Evolutionary conservation across 108 stramenopile genomes (phyloP).

Genomic region (Cyclotella choctawhatcheeana): DNA sequence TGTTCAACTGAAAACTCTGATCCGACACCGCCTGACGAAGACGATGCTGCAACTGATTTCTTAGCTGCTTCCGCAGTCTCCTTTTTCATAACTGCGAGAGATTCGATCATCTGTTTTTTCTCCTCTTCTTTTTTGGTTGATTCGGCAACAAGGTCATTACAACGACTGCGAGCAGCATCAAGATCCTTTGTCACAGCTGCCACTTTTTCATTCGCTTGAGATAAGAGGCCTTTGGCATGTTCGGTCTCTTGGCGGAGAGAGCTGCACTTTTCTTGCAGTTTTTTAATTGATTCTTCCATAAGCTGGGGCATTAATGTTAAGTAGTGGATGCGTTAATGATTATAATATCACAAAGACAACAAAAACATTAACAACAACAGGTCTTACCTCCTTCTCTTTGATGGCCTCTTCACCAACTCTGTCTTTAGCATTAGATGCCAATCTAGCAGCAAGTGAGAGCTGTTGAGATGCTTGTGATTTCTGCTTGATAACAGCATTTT

Average conservation of each 20-base stretch:
- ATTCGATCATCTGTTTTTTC: constrained; percentile 71
- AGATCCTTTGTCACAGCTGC: constrained; percentile 56
- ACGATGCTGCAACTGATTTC: constrained; percentile 39
- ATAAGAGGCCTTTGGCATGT: constrained; percentile 42
- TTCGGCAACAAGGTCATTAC: constrained; percentile 78
- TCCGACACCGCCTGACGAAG: constrained; percentile 31
- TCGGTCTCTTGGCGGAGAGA: constrained; percentile 42
- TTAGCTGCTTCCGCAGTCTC: constrained; percentile 66
- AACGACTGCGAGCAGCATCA: constrained; percentile 54
- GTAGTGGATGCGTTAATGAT: not conserved
- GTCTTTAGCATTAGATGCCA: constrained; percentile 84
- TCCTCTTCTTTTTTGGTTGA: constrained; percentile 63
- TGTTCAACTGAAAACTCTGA: constrained; percentile 78
- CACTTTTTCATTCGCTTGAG: constrained; percentile 55
- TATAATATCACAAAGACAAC: not conserved
- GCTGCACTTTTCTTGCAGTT: constrained; percentile 46
- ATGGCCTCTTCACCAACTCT: constrained; percentile 77
- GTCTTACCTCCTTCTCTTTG: constrained; percentile 58
- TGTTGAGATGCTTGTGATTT: constrained; percentile 78
- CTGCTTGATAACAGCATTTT: constrained; percentile 75
- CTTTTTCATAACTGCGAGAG: constrained; percentile 71
- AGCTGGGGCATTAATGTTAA: constrained; percentile 7
- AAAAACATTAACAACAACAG: not conserved
- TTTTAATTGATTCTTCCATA: constrained; percentile 51
- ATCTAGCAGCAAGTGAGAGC: constrained; percentile 76